Base-by-base conservation (phyloP, 371 early-diverging fungal genomes). In the Chytridiales sp. region DNA sequence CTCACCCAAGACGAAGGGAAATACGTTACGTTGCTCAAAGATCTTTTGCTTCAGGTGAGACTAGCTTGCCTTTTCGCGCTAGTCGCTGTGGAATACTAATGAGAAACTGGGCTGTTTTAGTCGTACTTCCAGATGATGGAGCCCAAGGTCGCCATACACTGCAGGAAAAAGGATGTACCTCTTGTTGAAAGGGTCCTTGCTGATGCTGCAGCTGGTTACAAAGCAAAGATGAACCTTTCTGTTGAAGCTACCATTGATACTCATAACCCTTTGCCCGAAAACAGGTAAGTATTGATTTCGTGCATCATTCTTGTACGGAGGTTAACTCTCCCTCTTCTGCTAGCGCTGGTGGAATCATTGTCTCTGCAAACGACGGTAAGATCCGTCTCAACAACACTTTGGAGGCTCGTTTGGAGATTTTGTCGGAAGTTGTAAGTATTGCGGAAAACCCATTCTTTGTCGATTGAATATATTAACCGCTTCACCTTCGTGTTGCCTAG, bases 261-360 rank as follows among this genome's bases (percentile, higher is more conserved):
- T 21, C 73, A 74, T 30, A 78, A 79, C 64, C 74, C 85, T 59
- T 70, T 88, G 21, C 83, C 86, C 1, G 80, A 80, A 29, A 69
- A 68, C 9, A 70, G 77, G 84, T 83, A 63, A 58, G n/a, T 43
- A 21, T 6, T 22, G 38, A 17, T 9, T 15, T 29, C 21, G 46
- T 22, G 26, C 35, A 4, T 21, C 11, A 6, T 21, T 49, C 13
- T 9, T 30, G 17, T 8, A 32, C 15, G 50, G 5, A 13, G 13
- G 11, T 31, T 22, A 5, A 30, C 30, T 9, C 5, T 11, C 13
- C 50, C 9, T 21, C 13, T 49, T 49, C 9, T 17, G 56, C 17
- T 67, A 87, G 90, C 72, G 87, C 89, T 64, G 98, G 98, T 62
- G 98, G 98, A 61, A 89, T 97, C 41, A 80, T 92, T 49, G 77